Percentiles rank a stretch among this genome's conserved stretches.
Conservation (phyloP, 208 protist genomes). For the Tritrichomonas foetus region DNA sequence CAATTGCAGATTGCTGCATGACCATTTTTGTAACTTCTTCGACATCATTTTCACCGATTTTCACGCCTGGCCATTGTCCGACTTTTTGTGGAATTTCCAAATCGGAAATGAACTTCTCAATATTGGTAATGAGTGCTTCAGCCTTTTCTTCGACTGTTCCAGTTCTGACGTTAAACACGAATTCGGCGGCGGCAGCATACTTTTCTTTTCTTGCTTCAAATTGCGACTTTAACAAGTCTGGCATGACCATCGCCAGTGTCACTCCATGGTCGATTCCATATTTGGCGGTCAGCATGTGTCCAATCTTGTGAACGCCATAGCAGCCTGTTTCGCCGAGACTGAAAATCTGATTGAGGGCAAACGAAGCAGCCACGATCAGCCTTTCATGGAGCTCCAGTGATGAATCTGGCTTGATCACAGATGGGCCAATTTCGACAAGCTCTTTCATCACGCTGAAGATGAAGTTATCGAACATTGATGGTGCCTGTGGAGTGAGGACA, state of each 20-base stretch:
- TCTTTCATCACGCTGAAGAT: neutral
- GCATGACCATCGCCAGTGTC: neutral
- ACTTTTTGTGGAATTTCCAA: neutral
- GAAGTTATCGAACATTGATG: constrained; percentile 4
- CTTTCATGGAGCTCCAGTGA: neutral
- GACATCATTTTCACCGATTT: neutral
- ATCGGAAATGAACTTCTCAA: neutral
- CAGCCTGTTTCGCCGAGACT: neutral
- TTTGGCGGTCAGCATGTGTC: neutral
- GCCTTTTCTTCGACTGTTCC: neutral
- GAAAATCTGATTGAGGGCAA: neutral
- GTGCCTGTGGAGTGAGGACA: neutral
- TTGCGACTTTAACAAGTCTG: neutral
- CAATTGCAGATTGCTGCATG: neutral
- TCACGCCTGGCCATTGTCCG: neutral
- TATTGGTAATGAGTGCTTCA: neutral
- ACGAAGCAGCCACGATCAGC: neutral
- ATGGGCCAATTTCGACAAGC: neutral
- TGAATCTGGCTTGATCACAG: neutral
- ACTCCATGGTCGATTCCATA: constrained; percentile 13
- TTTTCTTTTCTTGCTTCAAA: neutral
- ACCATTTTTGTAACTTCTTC: constrained; percentile 11
- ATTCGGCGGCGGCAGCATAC: neutral
- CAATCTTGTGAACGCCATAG: neutral
- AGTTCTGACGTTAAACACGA: neutral